These are phyloP conservation scores for Alectoria sarmentosa DNA, from an alignment of 495 filamentous ascomycete species.

Conservation along the genomic window DNA sequence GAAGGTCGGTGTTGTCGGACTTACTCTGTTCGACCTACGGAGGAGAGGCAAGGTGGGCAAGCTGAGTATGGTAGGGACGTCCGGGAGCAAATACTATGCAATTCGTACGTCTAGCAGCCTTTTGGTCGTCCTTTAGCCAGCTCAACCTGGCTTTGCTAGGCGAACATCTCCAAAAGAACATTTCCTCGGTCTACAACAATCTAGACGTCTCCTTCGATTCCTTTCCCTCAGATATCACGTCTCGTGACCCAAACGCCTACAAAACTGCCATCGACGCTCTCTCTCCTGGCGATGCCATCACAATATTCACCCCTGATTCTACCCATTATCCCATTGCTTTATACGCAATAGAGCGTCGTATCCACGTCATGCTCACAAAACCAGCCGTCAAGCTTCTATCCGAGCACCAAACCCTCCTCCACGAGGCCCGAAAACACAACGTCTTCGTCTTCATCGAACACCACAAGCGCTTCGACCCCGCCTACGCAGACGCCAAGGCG, in stretches of 20 bases:
- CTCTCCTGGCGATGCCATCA: slow-evolving; percentile 78
- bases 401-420: slow-evolving; percentile 69
- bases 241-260: slow-evolving; percentile 72
- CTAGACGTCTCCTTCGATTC: slow-evolving; percentile 78
- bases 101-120: no score
- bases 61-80: slow-evolving; percentile 84
- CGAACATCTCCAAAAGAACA: slow-evolving; percentile 82
- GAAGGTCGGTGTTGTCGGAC: slow-evolving; percentile 85
- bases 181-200: slow-evolving; percentile 76
- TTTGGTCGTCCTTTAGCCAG: no score
- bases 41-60: slow-evolving; percentile 81
- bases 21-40: slow-evolving; percentile 84
- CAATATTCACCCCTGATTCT: slow-evolving; percentile 92
- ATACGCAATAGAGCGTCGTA: slow-evolving; percentile 77
- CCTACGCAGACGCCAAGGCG: slow-evolving; percentile 75
- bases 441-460: slow-evolving; percentile 95
- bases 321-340: slow-evolving; percentile 93
- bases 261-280: slow-evolving; percentile 84
- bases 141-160: no score
- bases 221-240: slow-evolving; percentile 63
- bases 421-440: slow-evolving; percentile 61
- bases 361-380: slow-evolving; percentile 93
- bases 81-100: slow-evolving; percentile 80
- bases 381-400: slow-evolving; percentile 80
- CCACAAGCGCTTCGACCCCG: slow-evolving; percentile 92